Evolutionary conservation across 2,329 filamentous ascomycete species (phyloP), one percentile per base, ranked within the genome.

Genomic region (Trichoderma sp.): DNA sequence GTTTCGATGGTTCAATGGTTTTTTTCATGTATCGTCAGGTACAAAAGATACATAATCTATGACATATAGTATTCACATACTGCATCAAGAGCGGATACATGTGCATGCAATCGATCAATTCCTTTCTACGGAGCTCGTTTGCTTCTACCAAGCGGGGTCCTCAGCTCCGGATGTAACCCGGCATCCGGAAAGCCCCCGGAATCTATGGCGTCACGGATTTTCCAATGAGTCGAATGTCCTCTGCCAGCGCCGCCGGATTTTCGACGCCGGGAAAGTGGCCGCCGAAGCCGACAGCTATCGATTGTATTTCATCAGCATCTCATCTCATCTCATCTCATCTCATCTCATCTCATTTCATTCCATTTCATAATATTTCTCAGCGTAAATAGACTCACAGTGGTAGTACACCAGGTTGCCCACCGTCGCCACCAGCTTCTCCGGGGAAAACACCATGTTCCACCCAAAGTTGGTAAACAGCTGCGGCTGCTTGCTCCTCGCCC

Each of bases 361-460:
- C n/a, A n/a, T n/a, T n/a, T n/a, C n/a, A n/a, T n/a, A n/a, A n/a
- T n/a, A n/a, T 19, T 13, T 12, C 22, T 22, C 10, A 3, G 35
- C 9, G 6, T 32, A 10, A 6, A 22, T n/a, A 35, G 13, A 52
- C 69, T 67, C 35, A 70, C 68, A 60, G 25, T 54, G 64, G 34
- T 67, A 70, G 12, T 65, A 67, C 1, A 73, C 72, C n/a, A 73
- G 34, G 39, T 73, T 73, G 17, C 71, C 72, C 34, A 71, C 48
- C 22, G 61, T 67, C 25, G 58, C 67, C 13, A 65, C 68, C 9
- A 71, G 6, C 10, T 54, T 67, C 42, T 39, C 34, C 2, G 72
- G 71, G 15, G 67, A 73, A 34, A 71, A 73, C 2, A 61, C 58
- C n/a, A 68, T 67, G 22, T 73, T 72, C 19, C 72, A 70, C 52